Conservation (phyloP, 345 rosid species). For the Nephelium lappaceum region DNA sequence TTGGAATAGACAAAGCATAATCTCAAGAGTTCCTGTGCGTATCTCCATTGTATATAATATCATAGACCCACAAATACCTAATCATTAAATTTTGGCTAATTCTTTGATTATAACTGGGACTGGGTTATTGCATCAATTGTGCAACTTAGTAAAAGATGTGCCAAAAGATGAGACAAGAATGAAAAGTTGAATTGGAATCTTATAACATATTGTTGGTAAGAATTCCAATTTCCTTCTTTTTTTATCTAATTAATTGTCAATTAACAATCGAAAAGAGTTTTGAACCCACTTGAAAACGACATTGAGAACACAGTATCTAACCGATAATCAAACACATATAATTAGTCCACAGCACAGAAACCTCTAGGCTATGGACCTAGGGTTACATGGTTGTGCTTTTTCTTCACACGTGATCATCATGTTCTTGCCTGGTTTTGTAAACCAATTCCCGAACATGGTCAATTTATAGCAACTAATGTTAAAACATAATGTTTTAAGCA, state of each 20-base stretch:
- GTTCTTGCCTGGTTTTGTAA: neutral
- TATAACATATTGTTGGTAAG: neutral
- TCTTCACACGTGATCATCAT: neutral
- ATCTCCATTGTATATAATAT: neutral
- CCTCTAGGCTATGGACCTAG: neutral
- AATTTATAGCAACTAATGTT: neutral
- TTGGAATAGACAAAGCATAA: conserved; percentile 8
- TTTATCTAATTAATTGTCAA: neutral
- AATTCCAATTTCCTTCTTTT: neutral
- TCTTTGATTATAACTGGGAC: neutral
- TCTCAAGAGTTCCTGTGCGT: neutral
- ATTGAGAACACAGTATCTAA: neutral
- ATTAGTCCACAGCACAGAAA: neutral
- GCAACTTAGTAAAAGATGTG: conserved; percentile 20
- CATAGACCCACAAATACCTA: conserved; percentile 33
- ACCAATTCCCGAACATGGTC: neutral
- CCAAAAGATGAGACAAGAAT: conserved; percentile 28
- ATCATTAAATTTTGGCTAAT: conserved; percentile 7
- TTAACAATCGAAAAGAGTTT: neutral
- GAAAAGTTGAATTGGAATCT: neutral
- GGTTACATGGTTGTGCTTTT: neutral
- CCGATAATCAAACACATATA: neutral
- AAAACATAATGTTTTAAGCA: no score
- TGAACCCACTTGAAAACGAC: conserved; percentile 7
- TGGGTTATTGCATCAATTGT: conserved; percentile 12